Evolutionary conservation across 441 rosid species (phyloP).

Genomic region (Populus hybrid): DNA sequence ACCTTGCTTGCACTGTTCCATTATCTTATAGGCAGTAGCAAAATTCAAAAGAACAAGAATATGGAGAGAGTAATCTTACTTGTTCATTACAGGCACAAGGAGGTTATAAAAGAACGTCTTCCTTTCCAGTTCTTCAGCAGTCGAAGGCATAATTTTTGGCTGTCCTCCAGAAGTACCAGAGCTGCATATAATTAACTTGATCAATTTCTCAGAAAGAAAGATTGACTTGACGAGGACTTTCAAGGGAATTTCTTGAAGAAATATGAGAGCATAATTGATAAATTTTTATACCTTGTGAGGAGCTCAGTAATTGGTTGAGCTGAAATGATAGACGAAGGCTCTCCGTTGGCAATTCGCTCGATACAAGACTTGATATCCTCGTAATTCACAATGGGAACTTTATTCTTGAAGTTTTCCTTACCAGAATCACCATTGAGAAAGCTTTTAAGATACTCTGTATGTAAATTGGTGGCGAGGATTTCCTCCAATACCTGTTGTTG

Average conservation of each 20-base stretch:
- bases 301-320: conserved; percentile 76
- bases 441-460: conserved; percentile 56
- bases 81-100: conserved; percentile 83
- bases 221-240: not conserved
- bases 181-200: conserved; percentile 37
- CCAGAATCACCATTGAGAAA: conserved; percentile 42
- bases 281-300: conserved; percentile 58
- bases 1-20: conserved; percentile 21
- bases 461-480: conserved; percentile 48
- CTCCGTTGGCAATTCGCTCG: conserved; percentile 72
- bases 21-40: not conserved
- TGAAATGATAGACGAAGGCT: conserved; percentile 58
- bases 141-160: conserved; percentile 89
- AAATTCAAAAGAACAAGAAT: not conserved
- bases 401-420: conserved; percentile 49
- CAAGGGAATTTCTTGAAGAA: not conserved
- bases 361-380: conserved; percentile 68
- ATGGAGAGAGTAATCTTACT: conserved; percentile 37
- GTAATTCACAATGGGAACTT: conserved; percentile 70
- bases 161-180: conserved; percentile 94
- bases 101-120: conserved; percentile 84
- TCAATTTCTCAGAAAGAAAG: not conserved
- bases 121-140: conserved; percentile 76
- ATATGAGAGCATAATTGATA: not conserved
- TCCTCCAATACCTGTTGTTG: conserved; percentile 52